Conservation (phyloP, 2,329 filamentous ascomycete species). For the Epichloe glyceriae region DNA sequence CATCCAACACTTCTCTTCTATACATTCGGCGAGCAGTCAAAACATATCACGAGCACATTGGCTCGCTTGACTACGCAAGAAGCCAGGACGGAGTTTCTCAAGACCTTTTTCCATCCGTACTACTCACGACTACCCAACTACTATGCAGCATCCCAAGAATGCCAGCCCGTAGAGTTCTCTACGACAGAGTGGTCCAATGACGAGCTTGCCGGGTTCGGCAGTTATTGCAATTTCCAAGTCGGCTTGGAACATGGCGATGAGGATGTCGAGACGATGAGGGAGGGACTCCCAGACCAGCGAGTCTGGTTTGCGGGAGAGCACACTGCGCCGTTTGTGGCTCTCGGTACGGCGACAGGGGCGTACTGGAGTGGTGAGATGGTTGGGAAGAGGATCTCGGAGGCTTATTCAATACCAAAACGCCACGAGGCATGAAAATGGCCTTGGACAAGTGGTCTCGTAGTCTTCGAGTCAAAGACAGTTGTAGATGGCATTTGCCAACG, state of each 20-base stretch:
- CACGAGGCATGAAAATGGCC: background rate
- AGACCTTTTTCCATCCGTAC: conserved; percentile 64
- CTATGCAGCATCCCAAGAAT: conserved; percentile 35
- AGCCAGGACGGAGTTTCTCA: conserved; percentile 40
- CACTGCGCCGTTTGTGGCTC: conserved; percentile 75
- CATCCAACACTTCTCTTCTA: conserved; percentile 85
- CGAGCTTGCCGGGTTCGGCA: conserved; percentile 66
- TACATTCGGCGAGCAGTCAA: conserved; percentile 51
- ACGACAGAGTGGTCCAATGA: conserved; percentile 71
- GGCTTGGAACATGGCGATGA: conserved; percentile 57
- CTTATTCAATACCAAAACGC: conserved; percentile 27
- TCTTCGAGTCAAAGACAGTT: background rate
- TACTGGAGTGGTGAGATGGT: conserved; percentile 84
- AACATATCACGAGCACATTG: conserved; percentile 35
- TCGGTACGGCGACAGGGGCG: conserved; percentile 81
- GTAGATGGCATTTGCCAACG: background rate
- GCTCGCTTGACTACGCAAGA: conserved; percentile 27
- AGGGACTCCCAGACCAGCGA: conserved; percentile 50
- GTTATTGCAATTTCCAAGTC: conserved; percentile 75
- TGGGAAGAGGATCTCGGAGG: conserved; percentile 47
- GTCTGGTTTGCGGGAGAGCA: conserved; percentile 87
- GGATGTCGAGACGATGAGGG: conserved; percentile 54
- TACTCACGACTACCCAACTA: conserved; percentile 64
- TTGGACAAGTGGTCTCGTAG: background rate
- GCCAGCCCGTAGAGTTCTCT: conserved; percentile 48